A percentile compares a stretch with the other conserved stretches of the same genome.
phyloP scores from a whole-genome alignment of 306 rosid genomes.

The Castanea crenata region DNA sequence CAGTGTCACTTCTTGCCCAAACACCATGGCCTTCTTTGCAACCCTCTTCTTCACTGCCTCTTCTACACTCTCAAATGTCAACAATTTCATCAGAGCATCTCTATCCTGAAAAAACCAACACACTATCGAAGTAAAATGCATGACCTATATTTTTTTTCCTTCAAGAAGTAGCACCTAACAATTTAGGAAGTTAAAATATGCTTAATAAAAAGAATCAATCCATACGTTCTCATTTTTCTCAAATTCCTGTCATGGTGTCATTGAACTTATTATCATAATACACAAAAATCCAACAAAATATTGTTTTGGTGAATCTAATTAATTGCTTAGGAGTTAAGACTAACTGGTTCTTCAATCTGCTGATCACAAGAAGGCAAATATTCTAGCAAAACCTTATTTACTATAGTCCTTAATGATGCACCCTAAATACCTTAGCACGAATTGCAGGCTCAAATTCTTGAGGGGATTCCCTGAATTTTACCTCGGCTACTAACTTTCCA shows the following conservation, averaged over 20 bases:
- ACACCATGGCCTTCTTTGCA: constrained; percentile 69
- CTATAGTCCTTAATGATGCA: background rate
- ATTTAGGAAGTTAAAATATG: background rate
- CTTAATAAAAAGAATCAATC: background rate
- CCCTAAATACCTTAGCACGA: constrained; percentile 55
- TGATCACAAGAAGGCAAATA: background rate
- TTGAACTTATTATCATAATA: too few relatives aligned
- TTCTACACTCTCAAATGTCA: constrained; percentile 70
- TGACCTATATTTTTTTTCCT: background rate
- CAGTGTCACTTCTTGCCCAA: constrained; percentile 62
- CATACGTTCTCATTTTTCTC: too few relatives aligned
- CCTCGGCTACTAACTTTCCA: constrained; percentile 94
- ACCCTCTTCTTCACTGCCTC: constrained; percentile 80
- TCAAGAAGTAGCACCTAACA: background rate
- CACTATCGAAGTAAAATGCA: background rate
- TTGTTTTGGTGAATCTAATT: too few relatives aligned
- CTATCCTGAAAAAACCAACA: constrained; percentile 45
- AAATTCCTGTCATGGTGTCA: too few relatives aligned
- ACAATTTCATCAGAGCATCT: constrained; percentile 73
- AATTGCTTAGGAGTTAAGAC: background rate
- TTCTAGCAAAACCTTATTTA: background rate
- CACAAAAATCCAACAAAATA: too few relatives aligned
- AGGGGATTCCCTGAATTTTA: constrained; percentile 75
- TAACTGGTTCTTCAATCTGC: too few relatives aligned
- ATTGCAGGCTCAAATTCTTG: constrained; percentile 74